phyloP scores from a whole-genome alignment of 768 basidiomycete genomes.

The Rhizopogon salebrosus region DNA sequence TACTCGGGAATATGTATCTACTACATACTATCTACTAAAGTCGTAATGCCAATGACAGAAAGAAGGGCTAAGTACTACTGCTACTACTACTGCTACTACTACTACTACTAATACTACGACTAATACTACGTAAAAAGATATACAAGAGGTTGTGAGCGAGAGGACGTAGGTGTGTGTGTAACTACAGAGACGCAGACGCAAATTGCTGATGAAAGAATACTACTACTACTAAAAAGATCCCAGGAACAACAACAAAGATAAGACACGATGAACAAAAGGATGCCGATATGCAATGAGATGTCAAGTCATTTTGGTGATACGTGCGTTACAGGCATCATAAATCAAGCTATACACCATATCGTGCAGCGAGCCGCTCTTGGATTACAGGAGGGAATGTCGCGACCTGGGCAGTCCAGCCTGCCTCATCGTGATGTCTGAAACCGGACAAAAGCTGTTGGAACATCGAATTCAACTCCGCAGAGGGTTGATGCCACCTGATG shows the following conservation, averaged over 20 bases:
- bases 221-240: constrained; percentile 22
- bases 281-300: constrained; percentile 7
- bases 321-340: neutral
- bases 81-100: neutral
- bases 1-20: constrained; percentile 24
- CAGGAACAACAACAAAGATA: constrained; percentile 3
- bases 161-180: constrained; percentile 20
- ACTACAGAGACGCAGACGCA: constrained; percentile 21
- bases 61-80: constrained; percentile 14
- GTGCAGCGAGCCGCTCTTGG: constrained; percentile 77
- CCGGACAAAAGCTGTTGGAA: constrained; percentile 86
- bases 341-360: constrained; percentile 72
- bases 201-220: constrained; percentile 10
- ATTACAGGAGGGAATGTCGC: constrained; percentile 82
- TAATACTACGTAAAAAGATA: constrained; percentile 43
- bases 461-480: constrained; percentile 87
- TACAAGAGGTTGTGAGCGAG: constrained; percentile 12
- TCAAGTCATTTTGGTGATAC: constrained; percentile 8
- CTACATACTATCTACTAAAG: constrained; percentile 30
- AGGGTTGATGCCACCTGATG: constrained; percentile 91
- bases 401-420: constrained; percentile 83
- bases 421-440: constrained; percentile 84
- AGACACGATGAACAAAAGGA: constrained; percentile 22
- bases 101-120: constrained; percentile 33
- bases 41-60: constrained; percentile 28